A percentile compares a stretch with the other conserved stretches of the same genome.
phyloP scores from a whole-genome alignment of 2,329 filamentous ascomycete genomes.

The Fusarium globosum region DNA sequence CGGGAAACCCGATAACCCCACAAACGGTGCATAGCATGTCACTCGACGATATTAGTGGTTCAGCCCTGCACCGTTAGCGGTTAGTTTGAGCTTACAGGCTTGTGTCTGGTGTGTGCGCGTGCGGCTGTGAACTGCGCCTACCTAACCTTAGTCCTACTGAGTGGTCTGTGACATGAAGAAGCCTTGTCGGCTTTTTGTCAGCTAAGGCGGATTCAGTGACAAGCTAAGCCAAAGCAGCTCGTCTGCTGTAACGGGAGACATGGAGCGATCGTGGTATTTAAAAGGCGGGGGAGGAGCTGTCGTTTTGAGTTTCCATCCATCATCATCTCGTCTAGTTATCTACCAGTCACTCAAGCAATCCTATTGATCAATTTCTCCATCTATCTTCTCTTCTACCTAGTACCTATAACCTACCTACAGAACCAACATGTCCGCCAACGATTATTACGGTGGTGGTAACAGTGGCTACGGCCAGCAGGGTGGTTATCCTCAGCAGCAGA shows the following conservation, averaged over 20 bases:
- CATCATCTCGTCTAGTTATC: background rate
- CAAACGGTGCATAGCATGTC: constrained; percentile 16
- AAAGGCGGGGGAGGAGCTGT: constrained; percentile 33
- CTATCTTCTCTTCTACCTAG: background rate
- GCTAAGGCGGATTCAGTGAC: constrained; percentile 35
- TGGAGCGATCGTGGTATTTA: constrained; percentile 23
- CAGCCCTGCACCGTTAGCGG: constrained; percentile 19
- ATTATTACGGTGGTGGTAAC: constrained; percentile 52
- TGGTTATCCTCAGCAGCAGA: constrained; percentile 41
- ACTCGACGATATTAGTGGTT: constrained; percentile 26
- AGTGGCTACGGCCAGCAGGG: constrained; percentile 39
- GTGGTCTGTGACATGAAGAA: constrained; percentile 20
- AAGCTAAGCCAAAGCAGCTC: constrained; percentile 15
- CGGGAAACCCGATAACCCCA: constrained; percentile 9
- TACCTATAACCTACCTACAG: background rate
- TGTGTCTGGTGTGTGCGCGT: constrained; percentile 5
- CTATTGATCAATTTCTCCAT: constrained; percentile 1
- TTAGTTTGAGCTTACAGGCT: constrained; percentile 30
- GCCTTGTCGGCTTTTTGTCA: constrained; percentile 24
- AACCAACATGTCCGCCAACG: constrained; percentile 51
- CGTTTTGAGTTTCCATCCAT: background rate
- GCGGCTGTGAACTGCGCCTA: constrained; percentile 40
- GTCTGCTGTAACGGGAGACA: background rate
- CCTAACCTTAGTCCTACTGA: constrained; percentile 1
- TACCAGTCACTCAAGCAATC: background rate